Base-by-base conservation (phyloP, 164 flowering plant species). In the Cinnamomum chago region DNA sequence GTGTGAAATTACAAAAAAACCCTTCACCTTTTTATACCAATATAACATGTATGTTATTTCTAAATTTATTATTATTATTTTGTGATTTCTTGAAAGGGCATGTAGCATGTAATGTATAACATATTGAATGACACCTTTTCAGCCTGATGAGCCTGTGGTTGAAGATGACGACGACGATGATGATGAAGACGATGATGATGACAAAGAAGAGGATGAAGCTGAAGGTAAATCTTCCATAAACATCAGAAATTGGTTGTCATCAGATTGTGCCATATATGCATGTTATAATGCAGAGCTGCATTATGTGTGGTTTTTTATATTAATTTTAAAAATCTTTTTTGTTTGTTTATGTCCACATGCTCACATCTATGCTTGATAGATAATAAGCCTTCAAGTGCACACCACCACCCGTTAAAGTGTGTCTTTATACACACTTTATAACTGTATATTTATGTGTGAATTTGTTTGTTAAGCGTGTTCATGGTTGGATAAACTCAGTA, bases 161-260 rank as follows among this genome's bases (percentile, higher is more conserved):
- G 90, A 88, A 68, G 92, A 87, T 65, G 90, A 84, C 0, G 86
- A 82, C 2, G 87, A 88, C 2, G 88, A 83, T 0, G 90, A 85
- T 0, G 92, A 87, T 0, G 86, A 85, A 1, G 89, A 86, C 1
- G 92, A 86, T 1, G 92, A 85, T 13, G 85, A 84, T 25, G 87
- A 86, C 70, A 82, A 84, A 71, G 79, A 85, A 67, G 88, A 84
- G 11, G 84, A 87, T 4, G 88, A 76, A 62, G 87, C 65, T 65
- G 88, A 85, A 68, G 89, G 88, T 85, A 73, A 76, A 55, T 60
- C 28, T 22, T 25, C 18, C 25, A 58, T 13, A 17, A 22, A 20
- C 47, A 15, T 55, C 6, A 17, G 60, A 55, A 55, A 55, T 17
- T 55, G 60, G 20, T 2, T 55, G 18, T 55, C n/a, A 15, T 20